Evolutionary conservation across 495 filamentous ascomycete genomes (phyloP), one percentile per base, ranked within the genome.

Genomic region (Neurospora pannonica): DNA sequence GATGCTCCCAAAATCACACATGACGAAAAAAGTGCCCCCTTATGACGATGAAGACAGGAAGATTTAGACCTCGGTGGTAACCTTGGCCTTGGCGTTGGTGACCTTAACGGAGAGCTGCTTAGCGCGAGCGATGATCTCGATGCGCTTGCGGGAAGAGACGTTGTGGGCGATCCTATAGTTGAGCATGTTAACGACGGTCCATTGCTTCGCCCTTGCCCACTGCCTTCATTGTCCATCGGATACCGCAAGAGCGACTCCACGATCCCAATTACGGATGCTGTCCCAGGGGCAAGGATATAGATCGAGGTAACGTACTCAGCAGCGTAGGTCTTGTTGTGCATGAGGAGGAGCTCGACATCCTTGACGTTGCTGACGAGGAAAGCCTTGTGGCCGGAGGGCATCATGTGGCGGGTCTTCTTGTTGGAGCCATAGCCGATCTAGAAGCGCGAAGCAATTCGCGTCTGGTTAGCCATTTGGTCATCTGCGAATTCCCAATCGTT

Each of bases 51-150:
- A 72, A 60, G 71, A 72, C 54, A 60, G 42, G 43, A 46, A 34
- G 54, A 70, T 77, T 90, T 95, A 98, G 81, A 95, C 91, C 90
- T 98, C 97, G 78, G 93, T 96, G 78, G 95, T 97, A 83, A 99
- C 93, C 88, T 93, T 94, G 81, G 95, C 97, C 92, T 97, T 97
- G 84, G 94, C 86, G 88, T 99, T 99, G 84, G 96, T 99, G 83
- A 99, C 94, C 92, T 99, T 99, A 82, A 99, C 96, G 79, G 93
- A 92, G 83, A 99, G 87, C 85, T 97, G 91, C 92, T 98, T 98
- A 80, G 96, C 96, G 84, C 94, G 91, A 75, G 93, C 89, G 82
- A 99, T 87, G 86, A 99, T 98, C 78, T 97, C 94, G 84, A 99
- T 91, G 84, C 96, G 90, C 93, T 99, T 99, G 87, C 95, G 89